These are phyloP conservation scores for Ceratobasidium papillatum DNA, from an alignment of 1,284 basidiomycete genomes.

Conservation along the genomic window DNA sequence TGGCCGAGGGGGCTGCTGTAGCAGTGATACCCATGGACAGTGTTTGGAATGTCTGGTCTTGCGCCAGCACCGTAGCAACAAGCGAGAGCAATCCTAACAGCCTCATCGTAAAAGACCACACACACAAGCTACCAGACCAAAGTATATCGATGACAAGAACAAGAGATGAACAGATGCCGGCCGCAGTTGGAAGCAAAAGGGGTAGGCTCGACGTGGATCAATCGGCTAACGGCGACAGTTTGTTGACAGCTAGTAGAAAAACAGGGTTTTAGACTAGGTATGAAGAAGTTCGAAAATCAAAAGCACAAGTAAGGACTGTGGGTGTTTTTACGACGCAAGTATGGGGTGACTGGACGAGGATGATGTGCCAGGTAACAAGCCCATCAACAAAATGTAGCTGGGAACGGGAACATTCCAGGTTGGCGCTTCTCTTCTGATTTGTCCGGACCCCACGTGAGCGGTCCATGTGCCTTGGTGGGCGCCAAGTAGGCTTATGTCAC, in stretches of 20 bases:
- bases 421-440: conserved; percentile 3
- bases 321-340: neutral
- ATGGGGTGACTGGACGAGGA: neutral
- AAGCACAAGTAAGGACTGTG: conserved; percentile 36
- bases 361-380: conserved; percentile 20
- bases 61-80: conserved; percentile 13
- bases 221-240: conserved; percentile 28
- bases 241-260: conserved; percentile 11
- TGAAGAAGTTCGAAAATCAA: neutral
- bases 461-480: conserved; percentile 1
- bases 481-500: conserved; percentile 7
- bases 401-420: neutral
- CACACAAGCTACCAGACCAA: neutral
- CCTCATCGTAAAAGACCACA: conserved; percentile 13
- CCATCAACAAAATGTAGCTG: conserved; percentile 26
- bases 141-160: neutral
- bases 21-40: conserved; percentile 19
- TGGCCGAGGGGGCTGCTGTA: conserved; percentile 7
- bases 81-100: conserved; percentile 6
- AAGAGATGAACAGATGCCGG: neutral
- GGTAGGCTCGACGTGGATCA: conserved; percentile 19
- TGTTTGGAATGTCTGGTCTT: conserved; percentile 25
- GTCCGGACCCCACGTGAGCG: neutral
- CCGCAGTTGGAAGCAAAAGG: conserved; percentile 19
- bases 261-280: neutral